phyloP scores from a whole-genome alignment of 176 grass and related monocot species.

The Olyra latifolia region DNA sequence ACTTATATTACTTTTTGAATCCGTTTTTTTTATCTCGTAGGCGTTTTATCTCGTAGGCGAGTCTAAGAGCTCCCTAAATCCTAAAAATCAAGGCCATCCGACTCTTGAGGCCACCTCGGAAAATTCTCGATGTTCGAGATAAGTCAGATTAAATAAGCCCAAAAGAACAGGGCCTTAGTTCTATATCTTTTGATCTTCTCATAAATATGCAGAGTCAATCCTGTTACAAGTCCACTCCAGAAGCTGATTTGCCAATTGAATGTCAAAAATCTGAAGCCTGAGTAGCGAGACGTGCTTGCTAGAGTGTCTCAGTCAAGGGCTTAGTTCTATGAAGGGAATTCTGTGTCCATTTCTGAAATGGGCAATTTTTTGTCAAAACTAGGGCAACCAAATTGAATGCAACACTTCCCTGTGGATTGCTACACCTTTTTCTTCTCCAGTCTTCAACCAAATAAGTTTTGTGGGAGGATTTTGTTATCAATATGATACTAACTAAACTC shows the following conservation, averaged over 20 bases:
- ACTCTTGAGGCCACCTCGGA: no score
- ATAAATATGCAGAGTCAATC: neutral
- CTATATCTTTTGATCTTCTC: no score
- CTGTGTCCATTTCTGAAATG: no score
- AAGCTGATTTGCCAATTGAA: neutral
- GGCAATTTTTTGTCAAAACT: neutral
- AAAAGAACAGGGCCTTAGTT: no score
- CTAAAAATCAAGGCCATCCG: no score
- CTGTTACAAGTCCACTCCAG: neutral
- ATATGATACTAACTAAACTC: neutral
- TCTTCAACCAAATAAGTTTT: neutral
- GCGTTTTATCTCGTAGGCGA: no score
- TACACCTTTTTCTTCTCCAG: neutral
- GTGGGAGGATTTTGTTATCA: neutral
- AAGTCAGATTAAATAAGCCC: no score
- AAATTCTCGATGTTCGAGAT: no score
- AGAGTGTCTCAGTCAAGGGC: neutral
- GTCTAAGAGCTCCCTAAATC: no score
- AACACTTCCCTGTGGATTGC: neutral
- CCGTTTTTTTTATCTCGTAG: no score
- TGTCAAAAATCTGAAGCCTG: neutral
- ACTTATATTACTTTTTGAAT: no score
- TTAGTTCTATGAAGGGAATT: no score
- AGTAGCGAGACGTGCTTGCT: neutral
- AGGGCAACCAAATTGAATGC: neutral